Evolutionary conservation across 1,139 yeast species (phyloP).

Genomic region (Yamadazyma kanchanaburiensis): DNA sequence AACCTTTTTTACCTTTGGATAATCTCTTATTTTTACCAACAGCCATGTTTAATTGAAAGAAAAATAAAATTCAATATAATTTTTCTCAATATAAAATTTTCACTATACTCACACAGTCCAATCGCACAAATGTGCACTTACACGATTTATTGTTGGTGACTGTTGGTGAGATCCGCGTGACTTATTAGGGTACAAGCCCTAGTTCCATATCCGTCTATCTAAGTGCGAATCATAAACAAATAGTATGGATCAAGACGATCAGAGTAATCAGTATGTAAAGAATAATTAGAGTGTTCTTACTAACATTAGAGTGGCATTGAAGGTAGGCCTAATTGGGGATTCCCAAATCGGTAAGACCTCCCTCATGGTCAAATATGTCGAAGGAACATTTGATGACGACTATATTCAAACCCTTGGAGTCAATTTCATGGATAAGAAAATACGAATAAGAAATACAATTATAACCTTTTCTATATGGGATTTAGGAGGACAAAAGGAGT

Average conservation of each 20-base stretch:
- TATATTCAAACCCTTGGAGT: constrained; percentile 95
- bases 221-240: constrained; percentile 10
- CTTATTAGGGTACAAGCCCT: neutral
- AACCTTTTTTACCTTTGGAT: constrained; percentile 52
- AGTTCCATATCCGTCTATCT: too few relatives aligned
- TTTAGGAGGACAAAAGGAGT: constrained; percentile 94
- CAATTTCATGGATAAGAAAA: constrained; percentile 89
- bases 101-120: constrained; percentile 4
- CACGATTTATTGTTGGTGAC: too few relatives aligned
- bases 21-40: constrained; percentile 55
- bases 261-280: constrained; percentile 38
- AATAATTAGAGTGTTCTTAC: too few relatives aligned
- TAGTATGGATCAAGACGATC: constrained; percentile 23
- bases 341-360: constrained; percentile 99
- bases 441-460: constrained; percentile 82
- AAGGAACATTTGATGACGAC: constrained; percentile 87
- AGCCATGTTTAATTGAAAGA: constrained; percentile 30
- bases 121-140: too few relatives aligned
- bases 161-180: constrained; percentile 1
- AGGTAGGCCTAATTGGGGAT: constrained; percentile 93
- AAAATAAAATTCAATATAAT: constrained; percentile 5
- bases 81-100: constrained; percentile 6
- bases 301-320: constrained; percentile 61
- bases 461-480: constrained; percentile 95
- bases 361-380: constrained; percentile 94